These are phyloP conservation scores for Amyloporia xantha DNA, from an alignment of 768 basidiomycete genomes.

Conservation along the genomic window DNA sequence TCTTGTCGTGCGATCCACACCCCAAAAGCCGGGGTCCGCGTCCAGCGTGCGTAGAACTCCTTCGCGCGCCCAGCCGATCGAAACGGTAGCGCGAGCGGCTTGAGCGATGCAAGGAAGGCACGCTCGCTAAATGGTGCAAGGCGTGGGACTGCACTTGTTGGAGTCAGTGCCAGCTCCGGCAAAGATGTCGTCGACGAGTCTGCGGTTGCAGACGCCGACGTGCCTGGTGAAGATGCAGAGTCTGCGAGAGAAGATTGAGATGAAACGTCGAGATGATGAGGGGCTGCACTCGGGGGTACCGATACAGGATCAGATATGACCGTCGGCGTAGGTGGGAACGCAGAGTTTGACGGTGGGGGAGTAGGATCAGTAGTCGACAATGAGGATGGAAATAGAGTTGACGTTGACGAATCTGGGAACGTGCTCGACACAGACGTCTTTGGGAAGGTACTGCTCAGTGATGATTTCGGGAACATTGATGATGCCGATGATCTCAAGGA, in stretches of 20 bases:
- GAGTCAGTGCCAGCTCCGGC: conserved; percentile 16
- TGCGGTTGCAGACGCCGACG: conserved; percentile 19
- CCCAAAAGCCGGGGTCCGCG: conserved; percentile 72
- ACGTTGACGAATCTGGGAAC: not conserved
- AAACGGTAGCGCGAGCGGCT: conserved; percentile 67
- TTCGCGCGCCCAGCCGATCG: conserved; percentile 54
- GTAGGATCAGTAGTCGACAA: not conserved
- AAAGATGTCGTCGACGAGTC: conserved; percentile 20
- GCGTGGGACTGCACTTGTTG: conserved; percentile 20
- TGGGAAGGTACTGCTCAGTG: not conserved
- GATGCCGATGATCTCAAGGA: not conserved
- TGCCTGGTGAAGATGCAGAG: not conserved
- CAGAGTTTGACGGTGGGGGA: not conserved
- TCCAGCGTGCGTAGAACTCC: conserved; percentile 75
- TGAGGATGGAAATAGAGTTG: not conserved
- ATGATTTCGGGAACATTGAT: not conserved
- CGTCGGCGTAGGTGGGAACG: not conserved
- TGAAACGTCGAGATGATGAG: not conserved
- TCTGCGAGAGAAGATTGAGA: not conserved
- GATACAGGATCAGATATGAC: not conserved
- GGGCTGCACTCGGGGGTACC: not conserved
- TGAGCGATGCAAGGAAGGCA: conserved; percentile 69
- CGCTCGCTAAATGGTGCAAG: conserved; percentile 65
- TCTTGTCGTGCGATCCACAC: conserved; percentile 77
- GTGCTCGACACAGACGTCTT: not conserved